Base-by-base conservation (phyloP, 139 green algal genomes). In the Astrephomene gubernaculifera region DNA sequence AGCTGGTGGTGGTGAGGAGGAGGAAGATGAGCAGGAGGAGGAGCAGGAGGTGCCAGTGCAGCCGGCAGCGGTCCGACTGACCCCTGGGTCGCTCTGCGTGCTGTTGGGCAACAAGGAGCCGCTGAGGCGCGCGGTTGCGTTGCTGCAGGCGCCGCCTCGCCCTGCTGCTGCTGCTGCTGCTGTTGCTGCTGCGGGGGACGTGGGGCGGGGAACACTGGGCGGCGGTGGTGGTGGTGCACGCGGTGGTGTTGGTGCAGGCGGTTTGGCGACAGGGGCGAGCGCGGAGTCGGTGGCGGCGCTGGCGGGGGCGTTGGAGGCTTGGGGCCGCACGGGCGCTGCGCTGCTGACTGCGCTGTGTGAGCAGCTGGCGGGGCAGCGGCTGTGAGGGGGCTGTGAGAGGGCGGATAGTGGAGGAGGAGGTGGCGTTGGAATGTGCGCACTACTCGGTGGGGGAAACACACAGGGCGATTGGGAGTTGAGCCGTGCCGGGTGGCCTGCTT, bases 341-440 rank as follows among this genome's bases (percentile, higher is more conserved):
- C 63, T 84, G 60, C 60, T 84, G 41, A 14, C 45, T 21, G 78
- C 78, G 41, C 78, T 84, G 22, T 84, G 78, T 9, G 78, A 25
- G 39, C 78, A 84, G 78, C 43, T 84, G 61, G 61, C 63, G 12
- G 43, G 65, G 31, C 61, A 74, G 63, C 25, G 44, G 43, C 39
- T 84, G 33, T 72, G 25, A 84, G 22, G 27, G 29, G n/a, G n/a
- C n/a, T n/a, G n/a, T n/a, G n/a, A n/a, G n/a, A n/a, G n/a, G n/a
- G n/a, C n/a, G n/a, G n/a, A n/a, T n/a, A n/a, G n/a, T n/a, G n/a
- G n/a, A n/a, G n/a, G n/a, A n/a, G n/a, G n/a, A n/a, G n/a, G n/a
- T n/a, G n/a, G n/a, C n/a, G n/a, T n/a, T n/a, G n/a, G n/a, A n/a
- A n/a, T n/a, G n/a, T n/a, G n/a, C n/a, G n/a, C n/a, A n/a, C n/a